Conservation (phyloP, 805 yeast species). For the Phaffomyces antillensis region DNA sequence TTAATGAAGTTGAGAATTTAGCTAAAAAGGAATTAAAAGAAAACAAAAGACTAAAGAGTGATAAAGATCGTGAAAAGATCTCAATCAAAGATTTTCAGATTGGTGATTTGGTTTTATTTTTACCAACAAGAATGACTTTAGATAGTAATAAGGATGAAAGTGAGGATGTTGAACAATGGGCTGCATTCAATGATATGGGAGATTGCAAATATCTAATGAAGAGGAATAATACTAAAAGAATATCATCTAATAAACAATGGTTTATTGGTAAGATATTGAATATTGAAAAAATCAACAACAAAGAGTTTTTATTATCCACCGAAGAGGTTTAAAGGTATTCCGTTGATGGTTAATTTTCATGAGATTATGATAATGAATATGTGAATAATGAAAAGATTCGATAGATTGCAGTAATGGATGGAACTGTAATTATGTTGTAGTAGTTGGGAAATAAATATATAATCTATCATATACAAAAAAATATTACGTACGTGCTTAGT, state of each 20-base stretch:
- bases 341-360: neutral
- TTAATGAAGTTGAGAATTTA: conserved; percentile 81
- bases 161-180: conserved; percentile 46
- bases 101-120: conserved; percentile 76
- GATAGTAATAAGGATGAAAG: neutral
- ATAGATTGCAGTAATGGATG: no score
- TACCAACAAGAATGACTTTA: conserved; percentile 49
- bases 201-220: conserved; percentile 78
- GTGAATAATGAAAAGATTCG: no score
- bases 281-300: conserved; percentile 33
- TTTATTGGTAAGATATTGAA: conserved; percentile 61
- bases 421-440: no score
- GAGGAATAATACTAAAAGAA: conserved; percentile 21
- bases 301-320: conserved; percentile 17
- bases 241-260: conserved; percentile 58
- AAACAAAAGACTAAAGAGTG: conserved; percentile 38
- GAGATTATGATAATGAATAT: no score
- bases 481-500: no score
- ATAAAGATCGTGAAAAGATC: conserved; percentile 46
- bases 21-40: conserved; percentile 83
- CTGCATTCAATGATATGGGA: conserved; percentile 81
- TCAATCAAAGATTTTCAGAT: conserved; percentile 59
- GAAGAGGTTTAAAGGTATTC: conserved; percentile 9
- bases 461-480: no score
- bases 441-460: no score